phyloP scores from a whole-genome alignment of 192 early-diverging fungal genomes.

The Paraglomus brasilianum region DNA sequence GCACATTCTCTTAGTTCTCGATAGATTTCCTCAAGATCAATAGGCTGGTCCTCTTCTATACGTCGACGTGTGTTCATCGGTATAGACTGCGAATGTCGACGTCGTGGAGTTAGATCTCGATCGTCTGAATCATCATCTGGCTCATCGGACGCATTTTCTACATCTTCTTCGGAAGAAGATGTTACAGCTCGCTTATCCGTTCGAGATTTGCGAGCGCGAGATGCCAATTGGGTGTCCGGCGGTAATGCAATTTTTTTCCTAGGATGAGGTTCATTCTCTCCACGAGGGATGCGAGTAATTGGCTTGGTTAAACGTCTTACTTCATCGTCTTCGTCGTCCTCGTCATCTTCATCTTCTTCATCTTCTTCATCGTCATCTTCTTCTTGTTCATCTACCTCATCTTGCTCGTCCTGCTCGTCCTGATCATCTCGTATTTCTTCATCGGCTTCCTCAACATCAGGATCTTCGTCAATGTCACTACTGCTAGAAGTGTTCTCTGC shows the following conservation, averaged over 20 bases:
- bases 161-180: conserved; percentile 28
- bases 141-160: conserved; percentile 28
- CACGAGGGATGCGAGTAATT: conserved; percentile 20
- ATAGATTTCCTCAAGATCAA: conserved; percentile 11
- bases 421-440: conserved; percentile 31
- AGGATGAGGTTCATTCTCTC: conserved; percentile 19
- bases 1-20: conserved; percentile 28
- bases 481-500: conserved; percentile 3
- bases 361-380: conserved; percentile 34
- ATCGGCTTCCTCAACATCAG: conserved; percentile 32
- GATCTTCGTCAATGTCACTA: conserved; percentile 37
- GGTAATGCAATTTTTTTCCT: conserved; percentile 28
- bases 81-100: conserved; percentile 27
- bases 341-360: conserved; percentile 10
- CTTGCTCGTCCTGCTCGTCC: conserved; percentile 36
- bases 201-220: conserved; percentile 7
- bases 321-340: conserved; percentile 27
- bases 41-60: not conserved
- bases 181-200: not conserved
- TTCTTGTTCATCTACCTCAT: conserved; percentile 33
- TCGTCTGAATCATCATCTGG: conserved; percentile 20
- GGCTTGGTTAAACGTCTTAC: conserved; percentile 13
- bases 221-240: conserved; percentile 30
- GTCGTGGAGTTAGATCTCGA: conserved; percentile 22
- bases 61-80: conserved; percentile 11